Conservation (phyloP, 768 basidiomycete genomes). For the Obba rivulosa region DNA sequence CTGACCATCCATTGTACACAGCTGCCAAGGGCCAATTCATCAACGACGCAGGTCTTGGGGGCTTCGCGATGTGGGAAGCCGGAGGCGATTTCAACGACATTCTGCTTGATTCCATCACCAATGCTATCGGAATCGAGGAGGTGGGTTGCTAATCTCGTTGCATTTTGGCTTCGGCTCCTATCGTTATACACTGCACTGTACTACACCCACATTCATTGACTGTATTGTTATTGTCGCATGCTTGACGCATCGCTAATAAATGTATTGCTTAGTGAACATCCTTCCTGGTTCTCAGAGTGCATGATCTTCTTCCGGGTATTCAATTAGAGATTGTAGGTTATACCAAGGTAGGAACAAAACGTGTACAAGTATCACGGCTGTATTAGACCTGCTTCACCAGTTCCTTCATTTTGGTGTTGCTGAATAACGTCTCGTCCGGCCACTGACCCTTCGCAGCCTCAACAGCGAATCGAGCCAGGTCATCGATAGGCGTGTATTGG, state of each 20-base stretch:
- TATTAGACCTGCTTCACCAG: slow-evolving; percentile 6
- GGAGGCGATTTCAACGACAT: slow-evolving; percentile 43
- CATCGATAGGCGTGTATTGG: slow-evolving; percentile 14
- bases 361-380: neutral
- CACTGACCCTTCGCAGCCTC: slow-evolving; percentile 45
- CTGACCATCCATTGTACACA: slow-evolving; percentile 6
- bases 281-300: neutral
- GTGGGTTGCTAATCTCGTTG: slow-evolving; percentile 14
- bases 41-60: slow-evolving; percentile 26
- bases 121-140: slow-evolving; percentile 16
- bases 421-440: slow-evolving; percentile 33
- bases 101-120: slow-evolving; percentile 52
- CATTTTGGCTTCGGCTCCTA: neutral
- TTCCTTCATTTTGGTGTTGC: slow-evolving; percentile 20
- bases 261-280: neutral
- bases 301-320: neutral
- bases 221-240: neutral
- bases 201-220: neutral
- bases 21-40: slow-evolving; percentile 41
- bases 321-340: neutral
- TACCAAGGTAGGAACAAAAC: neutral
- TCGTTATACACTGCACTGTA: neutral
- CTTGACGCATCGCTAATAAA: neutral
- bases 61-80: slow-evolving; percentile 42
- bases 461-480: slow-evolving; percentile 38